These are phyloP conservation scores for Ballota nigra DNA, from an alignment of 257 asterid genomes.

Conservation along the genomic window DNA sequence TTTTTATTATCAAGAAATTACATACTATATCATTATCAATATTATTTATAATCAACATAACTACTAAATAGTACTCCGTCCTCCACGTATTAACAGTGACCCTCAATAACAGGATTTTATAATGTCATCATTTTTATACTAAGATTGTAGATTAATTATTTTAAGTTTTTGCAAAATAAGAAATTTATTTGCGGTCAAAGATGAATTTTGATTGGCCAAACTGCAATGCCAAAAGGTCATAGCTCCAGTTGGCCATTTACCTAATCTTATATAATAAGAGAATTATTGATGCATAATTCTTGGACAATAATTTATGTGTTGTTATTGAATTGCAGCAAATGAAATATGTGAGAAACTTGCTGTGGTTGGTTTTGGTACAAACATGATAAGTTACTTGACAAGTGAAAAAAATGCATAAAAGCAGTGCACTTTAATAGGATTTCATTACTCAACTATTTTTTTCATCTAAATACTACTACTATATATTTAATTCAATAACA, in stretches of 20 bases:
- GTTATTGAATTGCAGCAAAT: constrained; percentile 80
- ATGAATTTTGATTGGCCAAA: not conserved
- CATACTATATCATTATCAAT: not conserved
- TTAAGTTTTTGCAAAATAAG: not conserved
- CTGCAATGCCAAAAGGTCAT: constrained; percentile 21
- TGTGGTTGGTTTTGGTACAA: constrained; percentile 72
- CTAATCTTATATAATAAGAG: no score
- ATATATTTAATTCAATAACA: no score
- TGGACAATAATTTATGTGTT: no score
- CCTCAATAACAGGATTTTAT: not conserved
- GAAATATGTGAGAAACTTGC: constrained; percentile 88
- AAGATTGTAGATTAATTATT: not conserved
- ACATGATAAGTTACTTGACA: constrained; percentile 78
- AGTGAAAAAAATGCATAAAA: no score
- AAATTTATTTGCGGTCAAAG: not conserved
- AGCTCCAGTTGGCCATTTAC: constrained; percentile 29
- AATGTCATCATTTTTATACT: not conserved
- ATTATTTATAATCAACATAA: not conserved
- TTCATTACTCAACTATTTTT: no score
- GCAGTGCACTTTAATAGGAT: no score
- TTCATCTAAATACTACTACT: no score
- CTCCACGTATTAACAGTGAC: not conserved
- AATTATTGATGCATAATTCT: no score
- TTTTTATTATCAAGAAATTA: not conserved
- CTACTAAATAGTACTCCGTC: not conserved